Conservation (phyloP, 805 yeast genomes). For the Saccharomycopsis fodiens region DNA sequence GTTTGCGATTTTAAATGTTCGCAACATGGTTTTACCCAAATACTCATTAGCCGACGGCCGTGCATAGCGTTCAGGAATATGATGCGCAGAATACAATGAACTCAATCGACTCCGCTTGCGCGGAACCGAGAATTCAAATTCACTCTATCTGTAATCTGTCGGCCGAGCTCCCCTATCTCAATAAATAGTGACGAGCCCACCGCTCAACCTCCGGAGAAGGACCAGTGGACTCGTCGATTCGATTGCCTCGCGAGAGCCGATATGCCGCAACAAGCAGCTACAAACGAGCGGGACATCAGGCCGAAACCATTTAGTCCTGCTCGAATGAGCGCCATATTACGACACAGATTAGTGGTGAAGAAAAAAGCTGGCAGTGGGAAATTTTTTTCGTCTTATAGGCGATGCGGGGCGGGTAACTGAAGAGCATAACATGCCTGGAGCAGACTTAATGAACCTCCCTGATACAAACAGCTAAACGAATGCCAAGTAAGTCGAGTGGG, state of each 20-base stretch:
- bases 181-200: conserved; percentile 22
- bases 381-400: neutral
- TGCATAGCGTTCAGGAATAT: conserved; percentile 99
- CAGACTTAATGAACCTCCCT: too few species aligned
- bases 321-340: neutral
- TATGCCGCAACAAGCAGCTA: conserved; percentile 33
- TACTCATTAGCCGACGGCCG: conserved; percentile 88
- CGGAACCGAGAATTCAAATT: conserved; percentile 48
- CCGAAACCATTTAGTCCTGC: neutral
- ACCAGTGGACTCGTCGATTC: conserved; percentile 26
- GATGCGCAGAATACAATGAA: conserved; percentile 73
- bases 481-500: too few species aligned
- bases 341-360: neutral
- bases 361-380: neutral
- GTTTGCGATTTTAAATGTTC: too few species aligned
- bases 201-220: conserved; percentile 46
- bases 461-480: too few species aligned
- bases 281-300: neutral
- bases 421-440: too few species aligned
- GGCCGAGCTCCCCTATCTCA: conserved; percentile 93
- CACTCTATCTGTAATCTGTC: conserved; percentile 86
- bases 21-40: conserved; percentile 99
- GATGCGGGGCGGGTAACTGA: neutral
- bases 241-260: conserved; percentile 70
- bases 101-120: conserved; percentile 37